Base-by-base conservation (phyloP, 2,329 filamentous ascomycete species). In the Chaetomiaceae sp. region DNA sequence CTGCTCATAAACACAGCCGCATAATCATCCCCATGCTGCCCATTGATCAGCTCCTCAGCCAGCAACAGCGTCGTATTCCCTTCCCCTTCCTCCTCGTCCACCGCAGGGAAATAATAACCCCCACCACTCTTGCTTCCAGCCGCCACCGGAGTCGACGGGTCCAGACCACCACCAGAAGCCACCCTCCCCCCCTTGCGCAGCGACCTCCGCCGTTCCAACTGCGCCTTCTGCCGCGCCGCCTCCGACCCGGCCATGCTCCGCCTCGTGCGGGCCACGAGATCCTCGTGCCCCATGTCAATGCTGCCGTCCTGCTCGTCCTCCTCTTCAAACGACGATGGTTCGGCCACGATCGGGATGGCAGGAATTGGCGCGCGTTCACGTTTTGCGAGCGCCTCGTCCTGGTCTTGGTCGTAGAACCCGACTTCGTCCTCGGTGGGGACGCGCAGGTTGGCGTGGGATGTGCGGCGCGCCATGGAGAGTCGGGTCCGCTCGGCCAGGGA, bases 1-100 rank as follows among this genome's bases (percentile, higher is more conserved):
- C 91, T 71, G 56, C 87, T 91, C 69, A 85, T 88, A 66, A 96
- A 96, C 1, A 96, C 85, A 21, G 85, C 86, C 53, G 87, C 85
- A 54, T 95, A 89, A 58, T 89, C 83, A 48, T 84, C 77, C n/a
- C 76, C 75, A 46, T 83, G 77, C 14, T 76, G 76, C 23, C 60
- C 67, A 37, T 70, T 68, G 50, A 95, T 83, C 35, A 95, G 69
- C 56, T 85, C 79, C 62, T 92, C 85, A 0, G 78, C 75, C 8
- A 87, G 75, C 1, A 82, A 75, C 20, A 67, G 62, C n/a, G 67
- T 63, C 27, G 66, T 63, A 31, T 59, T 67, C 4, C 60, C 67
- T 16, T 60, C 75, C 4, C 73, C n/a, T n/a, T 27, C 68, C 7
- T 63, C 76, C 58, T 81, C 77, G 5, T 74, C 71, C 5, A 79